A percentile compares a stretch with the other conserved stretches of the same genome.
Conservation (phyloP, 495 filamentous ascomycete genomes). For the Aspergillus ostianus region DNA sequence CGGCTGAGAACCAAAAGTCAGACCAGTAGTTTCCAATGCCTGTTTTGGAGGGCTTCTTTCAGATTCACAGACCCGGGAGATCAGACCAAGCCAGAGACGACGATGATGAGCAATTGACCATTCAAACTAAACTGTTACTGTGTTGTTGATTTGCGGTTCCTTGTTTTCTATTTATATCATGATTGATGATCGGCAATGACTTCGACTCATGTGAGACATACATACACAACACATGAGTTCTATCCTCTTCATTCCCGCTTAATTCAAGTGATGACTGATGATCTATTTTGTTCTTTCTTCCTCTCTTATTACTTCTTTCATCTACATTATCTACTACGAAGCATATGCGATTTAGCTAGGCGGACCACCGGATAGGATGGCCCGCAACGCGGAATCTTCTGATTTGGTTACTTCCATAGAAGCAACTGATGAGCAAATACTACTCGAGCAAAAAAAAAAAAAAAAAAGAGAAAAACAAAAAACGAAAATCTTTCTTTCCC, state of each 20-base stretch:
- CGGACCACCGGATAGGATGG: neutral
- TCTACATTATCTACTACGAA: neutral
- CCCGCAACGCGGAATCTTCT: neutral
- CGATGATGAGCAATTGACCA: neutral
- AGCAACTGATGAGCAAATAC: neutral
- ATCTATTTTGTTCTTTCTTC: neutral
- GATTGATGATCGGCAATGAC: conserved; percentile 29
- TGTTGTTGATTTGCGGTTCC: conserved; percentile 5
- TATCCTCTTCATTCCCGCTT: neutral
- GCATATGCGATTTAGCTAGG: neutral
- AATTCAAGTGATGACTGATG: conserved; percentile 3
- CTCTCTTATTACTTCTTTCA: neutral
- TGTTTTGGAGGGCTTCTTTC: neutral
- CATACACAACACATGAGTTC: neutral
- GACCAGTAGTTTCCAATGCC: conserved; percentile 6
- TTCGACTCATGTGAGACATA: conserved; percentile 5
- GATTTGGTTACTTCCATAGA: neutral
- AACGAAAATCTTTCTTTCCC: neutral
- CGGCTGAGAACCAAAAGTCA: conserved; percentile 5
- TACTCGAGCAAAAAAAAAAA: no score
- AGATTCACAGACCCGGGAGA: no score
- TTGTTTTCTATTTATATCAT: conserved; percentile 17
- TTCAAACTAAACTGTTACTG: neutral
- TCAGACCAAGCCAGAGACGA: neutral
- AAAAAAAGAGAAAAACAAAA: no score